Evolutionary conservation across 75 land plant genomes (phyloP).

Genomic region (Sequoiadendron giganteum): DNA sequence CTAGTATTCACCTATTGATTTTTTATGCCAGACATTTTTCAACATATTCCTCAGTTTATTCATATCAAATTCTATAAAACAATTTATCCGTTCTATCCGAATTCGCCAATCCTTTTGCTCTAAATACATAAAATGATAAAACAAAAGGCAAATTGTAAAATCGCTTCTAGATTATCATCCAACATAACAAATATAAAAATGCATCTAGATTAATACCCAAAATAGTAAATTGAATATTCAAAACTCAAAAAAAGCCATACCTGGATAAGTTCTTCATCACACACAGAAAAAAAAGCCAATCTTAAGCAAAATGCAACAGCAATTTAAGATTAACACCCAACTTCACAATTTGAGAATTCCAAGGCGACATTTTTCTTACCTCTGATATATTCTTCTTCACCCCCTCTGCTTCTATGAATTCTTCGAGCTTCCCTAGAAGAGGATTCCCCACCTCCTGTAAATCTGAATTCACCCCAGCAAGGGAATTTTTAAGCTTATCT

Average conservation of each 20-base stretch:
- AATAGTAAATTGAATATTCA: not conserved
- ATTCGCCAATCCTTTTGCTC: not conserved
- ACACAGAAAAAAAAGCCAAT: not conserved
- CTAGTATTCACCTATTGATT: conserved; percentile 13
- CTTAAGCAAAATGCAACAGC: not conserved
- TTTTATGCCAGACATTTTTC: not conserved
- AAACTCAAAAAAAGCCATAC: not conserved
- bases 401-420: conserved; percentile 23
- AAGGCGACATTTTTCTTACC: not conserved
- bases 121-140: not conserved
- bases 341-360: not conserved
- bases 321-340: not conserved
- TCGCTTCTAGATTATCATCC: not conserved
- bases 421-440: conserved; percentile 61
- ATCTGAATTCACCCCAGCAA: conserved; percentile 56
- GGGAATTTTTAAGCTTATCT: conserved; percentile 82
- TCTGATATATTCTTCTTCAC: conserved; percentile 58
- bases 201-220: not conserved
- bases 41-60: not conserved
- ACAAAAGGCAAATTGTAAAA: not conserved
- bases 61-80: not conserved
- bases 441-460: conserved; percentile 76
- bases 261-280: not conserved
- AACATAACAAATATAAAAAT: not conserved
- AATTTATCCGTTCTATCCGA: not conserved